These are phyloP conservation scores for Aspergillus caelatus DNA, from an alignment of 2,329 filamentous ascomycete genomes.

Conservation along the genomic window DNA sequence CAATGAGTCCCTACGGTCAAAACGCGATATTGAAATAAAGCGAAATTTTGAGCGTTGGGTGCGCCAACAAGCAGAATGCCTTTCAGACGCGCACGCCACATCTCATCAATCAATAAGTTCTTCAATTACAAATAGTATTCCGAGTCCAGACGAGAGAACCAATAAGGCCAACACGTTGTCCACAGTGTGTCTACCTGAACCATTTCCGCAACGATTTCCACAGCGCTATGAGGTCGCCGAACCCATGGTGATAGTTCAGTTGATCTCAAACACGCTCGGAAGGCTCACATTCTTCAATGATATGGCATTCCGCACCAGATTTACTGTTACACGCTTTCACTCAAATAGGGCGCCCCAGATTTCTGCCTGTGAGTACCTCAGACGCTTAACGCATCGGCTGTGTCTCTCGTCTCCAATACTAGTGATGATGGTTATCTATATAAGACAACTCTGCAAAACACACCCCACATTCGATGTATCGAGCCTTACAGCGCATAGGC, in stretches of 20 bases:
- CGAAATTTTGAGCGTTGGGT: neutral
- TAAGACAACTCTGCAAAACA: neutral
- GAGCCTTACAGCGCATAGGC: neutral
- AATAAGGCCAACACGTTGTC: neutral
- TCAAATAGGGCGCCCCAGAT: neutral
- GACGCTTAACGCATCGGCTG: neutral
- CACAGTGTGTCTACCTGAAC: neutral
- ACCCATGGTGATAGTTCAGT: neutral
- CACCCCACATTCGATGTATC: neutral
- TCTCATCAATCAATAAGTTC: too few species aligned
- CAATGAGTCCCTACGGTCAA: neutral
- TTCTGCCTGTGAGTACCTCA: neutral
- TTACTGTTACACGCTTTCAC: neutral
- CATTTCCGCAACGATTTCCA: neutral
- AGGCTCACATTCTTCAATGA: neutral
- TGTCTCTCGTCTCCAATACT: neutral
- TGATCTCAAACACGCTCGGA: neutral
- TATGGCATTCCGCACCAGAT: neutral
- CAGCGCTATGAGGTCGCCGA: neutral
- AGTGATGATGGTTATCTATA: neutral
- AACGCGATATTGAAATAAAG: neutral
- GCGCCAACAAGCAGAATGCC: neutral
- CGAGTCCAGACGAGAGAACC: neutral
- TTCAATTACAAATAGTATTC: neutral
- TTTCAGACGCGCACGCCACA: neutral